Conservation (phyloP, 176 grass and related monocot genomes). For the Eremochloa ophiuroides region DNA sequence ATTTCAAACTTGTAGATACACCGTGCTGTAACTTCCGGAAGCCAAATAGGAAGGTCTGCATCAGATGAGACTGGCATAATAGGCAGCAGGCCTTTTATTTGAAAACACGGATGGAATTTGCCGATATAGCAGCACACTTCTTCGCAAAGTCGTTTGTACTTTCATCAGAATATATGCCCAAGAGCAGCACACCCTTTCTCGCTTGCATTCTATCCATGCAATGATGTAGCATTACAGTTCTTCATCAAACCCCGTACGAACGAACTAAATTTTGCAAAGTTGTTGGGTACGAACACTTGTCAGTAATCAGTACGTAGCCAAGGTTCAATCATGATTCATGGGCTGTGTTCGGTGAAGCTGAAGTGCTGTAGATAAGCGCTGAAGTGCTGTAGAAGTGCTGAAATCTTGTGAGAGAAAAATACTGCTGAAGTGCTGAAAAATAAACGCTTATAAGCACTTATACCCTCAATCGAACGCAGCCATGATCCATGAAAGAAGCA, state of each 20-base stretch:
- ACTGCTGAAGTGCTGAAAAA: too few species aligned
- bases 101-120: neutral
- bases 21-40: neutral
- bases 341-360: too few species aligned
- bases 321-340: neutral
- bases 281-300: neutral
- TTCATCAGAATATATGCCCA: neutral
- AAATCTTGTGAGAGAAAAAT: too few species aligned
- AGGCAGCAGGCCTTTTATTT: neutral
- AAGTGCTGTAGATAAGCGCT: too few species aligned
- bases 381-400: too few species aligned
- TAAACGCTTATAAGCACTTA: too few species aligned
- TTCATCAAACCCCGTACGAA: neutral
- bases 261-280: neutral
- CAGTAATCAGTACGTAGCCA: neutral
- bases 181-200: too few species aligned
- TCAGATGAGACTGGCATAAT: neutral
- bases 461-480: too few species aligned
- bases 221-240: neutral
- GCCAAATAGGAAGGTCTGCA: neutral
- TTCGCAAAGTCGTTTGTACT: neutral
- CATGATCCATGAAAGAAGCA: too few species aligned
- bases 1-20: neutral
- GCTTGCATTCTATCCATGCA: slow-evolving; percentile 1
- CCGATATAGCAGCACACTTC: neutral